Conservation (phyloP, 768 basidiomycete species). For the Dioszegia crocea region DNA sequence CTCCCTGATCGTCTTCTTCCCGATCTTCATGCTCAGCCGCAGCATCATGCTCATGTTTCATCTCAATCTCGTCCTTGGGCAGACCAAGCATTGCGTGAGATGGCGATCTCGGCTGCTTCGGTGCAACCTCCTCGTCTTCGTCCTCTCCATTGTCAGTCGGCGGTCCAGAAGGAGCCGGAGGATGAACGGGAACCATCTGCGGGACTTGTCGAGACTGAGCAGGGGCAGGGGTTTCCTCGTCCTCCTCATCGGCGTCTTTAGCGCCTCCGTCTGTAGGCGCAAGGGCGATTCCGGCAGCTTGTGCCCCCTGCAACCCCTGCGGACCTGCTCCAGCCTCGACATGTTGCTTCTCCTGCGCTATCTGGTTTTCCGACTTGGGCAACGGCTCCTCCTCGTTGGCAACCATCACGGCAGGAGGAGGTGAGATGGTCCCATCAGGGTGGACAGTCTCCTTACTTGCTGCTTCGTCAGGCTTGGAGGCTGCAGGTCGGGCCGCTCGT, state of each 20-base stretch:
- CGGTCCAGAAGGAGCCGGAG: conserved; percentile 22
- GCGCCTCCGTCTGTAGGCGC: conserved; percentile 15
- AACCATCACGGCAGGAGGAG: conserved; percentile 39
- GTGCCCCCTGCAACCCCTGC: conserved; percentile 43
- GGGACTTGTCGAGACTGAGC: conserved; percentile 11
- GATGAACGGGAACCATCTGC: conserved; percentile 30
- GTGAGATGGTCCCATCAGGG: conserved; percentile 49
- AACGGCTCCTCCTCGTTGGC: conserved; percentile 37
- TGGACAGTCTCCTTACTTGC: conserved; percentile 54
- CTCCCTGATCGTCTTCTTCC: conserved; percentile 19
- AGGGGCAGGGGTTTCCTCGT: conserved; percentile 27
- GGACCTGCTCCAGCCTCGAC: conserved; percentile 35
- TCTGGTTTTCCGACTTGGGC: conserved; percentile 38
- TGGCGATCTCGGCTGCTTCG: conserved; percentile 20
- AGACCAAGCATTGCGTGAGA: conserved; percentile 17
- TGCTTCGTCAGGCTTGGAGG: conserved; percentile 10
- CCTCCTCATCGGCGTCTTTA: conserved; percentile 25
- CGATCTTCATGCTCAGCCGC: conserved; percentile 20
- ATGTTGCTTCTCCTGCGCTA: conserved; percentile 21
- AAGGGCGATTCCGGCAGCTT: conserved; percentile 47
- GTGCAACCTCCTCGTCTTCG: conserved; percentile 13
- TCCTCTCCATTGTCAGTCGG: conserved; percentile 16
- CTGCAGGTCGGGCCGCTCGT: conserved; percentile 10
- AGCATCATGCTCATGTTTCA: conserved; percentile 40
- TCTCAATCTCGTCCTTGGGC: conserved; percentile 43